Evolutionary conservation across 1,284 basidiomycete genomes (phyloP), one percentile per base, ranked within the genome.

Genomic region (Cryptococcus amylolentus): DNA sequence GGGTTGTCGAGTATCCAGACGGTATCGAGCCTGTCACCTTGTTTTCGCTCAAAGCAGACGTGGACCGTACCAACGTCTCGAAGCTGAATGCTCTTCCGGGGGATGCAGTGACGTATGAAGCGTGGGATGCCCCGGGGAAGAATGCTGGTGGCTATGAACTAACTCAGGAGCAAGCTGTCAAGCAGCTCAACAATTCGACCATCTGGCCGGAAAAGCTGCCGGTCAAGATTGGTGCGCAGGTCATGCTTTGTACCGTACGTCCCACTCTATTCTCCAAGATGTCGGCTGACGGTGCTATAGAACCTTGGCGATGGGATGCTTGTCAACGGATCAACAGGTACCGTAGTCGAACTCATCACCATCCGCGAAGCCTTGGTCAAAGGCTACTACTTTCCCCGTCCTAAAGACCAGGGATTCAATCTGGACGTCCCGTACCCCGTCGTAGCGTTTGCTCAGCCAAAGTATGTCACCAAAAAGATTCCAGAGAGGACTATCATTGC

Each of bases 211-310:
- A 65, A 35, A 43, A 51, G 16, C 46, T 74, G 38, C 13, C 46
- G 7, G 20, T 74, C 8, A 71, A 70, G 45, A 56, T 69, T 23
- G 71, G 71, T 1, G 70, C 72, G 2, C 54, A 69, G 54, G 71
- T 74, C 14, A 74, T 74, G 72, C 66, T 74, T 3, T 59, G 72
- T 1, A 64, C 58, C 14, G 71, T 71, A 48, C 60, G 69, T 61
- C 4, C 4, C 20, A 18, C 20, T 27, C 26, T 9, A 41, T 48
- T 23, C 20, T n/a, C 23, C 14, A 12, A 42, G 49, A 40, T 10
- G 28, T 16, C n/a, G 26, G 13, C 38, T 54, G 44, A 38, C 12
- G 44, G 6, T n/a, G 9, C 28, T 18, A 23, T 39, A 66, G 67
- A 67, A 69, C 49, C 58, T 68, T 57, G 42, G 60, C 28, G 56